Percentiles rank a stretch among this genome's conserved stretches.
These are phyloP conservation scores for Lichtheimia ornata DNA, from an alignment of 371 early-diverging fungal species.

Conservation along the genomic window DNA sequence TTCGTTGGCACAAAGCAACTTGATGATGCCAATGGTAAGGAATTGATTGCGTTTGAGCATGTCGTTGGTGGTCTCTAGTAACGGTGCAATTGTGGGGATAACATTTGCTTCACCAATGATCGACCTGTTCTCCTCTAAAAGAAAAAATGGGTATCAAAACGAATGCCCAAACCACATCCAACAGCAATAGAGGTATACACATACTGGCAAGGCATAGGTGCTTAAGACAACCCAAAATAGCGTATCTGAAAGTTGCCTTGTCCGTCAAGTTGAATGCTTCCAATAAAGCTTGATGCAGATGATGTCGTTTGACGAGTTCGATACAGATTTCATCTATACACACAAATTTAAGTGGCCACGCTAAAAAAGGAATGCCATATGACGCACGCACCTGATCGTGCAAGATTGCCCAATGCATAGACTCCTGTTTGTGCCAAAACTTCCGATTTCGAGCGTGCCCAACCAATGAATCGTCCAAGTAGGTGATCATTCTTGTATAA, in stretches of 20 bases:
- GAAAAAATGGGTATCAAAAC: background rate
- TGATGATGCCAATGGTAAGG: slow-evolving; percentile 61
- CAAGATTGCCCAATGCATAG: slow-evolving; percentile 63
- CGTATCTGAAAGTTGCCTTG: slow-evolving; percentile 62
- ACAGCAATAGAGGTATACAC: background rate
- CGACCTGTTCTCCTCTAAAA: slow-evolving; percentile 47
- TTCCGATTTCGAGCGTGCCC: slow-evolving; percentile 40
- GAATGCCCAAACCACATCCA: background rate
- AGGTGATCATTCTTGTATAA: slow-evolving; percentile 46
- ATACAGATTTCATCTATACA: slow-evolving; percentile 56
- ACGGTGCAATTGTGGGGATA: slow-evolving; percentile 47
- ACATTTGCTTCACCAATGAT: slow-evolving; percentile 52
- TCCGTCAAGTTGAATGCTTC: slow-evolving; percentile 48
- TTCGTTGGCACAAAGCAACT: slow-evolving; percentile 53
- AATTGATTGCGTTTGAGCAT: slow-evolving; percentile 65
- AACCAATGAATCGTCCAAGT: slow-evolving; percentile 44
- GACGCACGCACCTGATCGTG: slow-evolving; percentile 50
- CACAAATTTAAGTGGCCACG: background rate
- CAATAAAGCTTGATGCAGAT: slow-evolving; percentile 47
- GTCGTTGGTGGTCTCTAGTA: slow-evolving; percentile 54
- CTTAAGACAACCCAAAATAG: slow-evolving; percentile 59
- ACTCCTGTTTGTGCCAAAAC: slow-evolving; percentile 47
- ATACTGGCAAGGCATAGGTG: slow-evolving; percentile 65
- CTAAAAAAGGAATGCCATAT: too few relatives aligned
- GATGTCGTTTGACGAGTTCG: slow-evolving; percentile 56